Evolutionary conservation across 1,284 basidiomycete species (phyloP).

Genomic region (Boletus smithii): DNA sequence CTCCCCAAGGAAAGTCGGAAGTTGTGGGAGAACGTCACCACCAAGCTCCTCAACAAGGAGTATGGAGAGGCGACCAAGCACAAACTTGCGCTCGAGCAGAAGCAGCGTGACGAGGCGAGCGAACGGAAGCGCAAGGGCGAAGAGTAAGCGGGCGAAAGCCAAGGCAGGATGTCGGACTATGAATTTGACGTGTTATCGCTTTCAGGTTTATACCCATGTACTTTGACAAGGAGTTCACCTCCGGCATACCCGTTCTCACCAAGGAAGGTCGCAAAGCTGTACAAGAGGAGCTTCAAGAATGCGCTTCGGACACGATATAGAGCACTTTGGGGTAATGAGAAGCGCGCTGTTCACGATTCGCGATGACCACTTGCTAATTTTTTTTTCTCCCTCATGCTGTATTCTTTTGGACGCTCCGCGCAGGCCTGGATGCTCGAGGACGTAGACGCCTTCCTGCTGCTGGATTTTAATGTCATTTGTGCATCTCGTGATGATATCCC

Average conservation of each 20-base stretch:
- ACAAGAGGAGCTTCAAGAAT: constrained; percentile 59
- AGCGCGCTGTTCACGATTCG: constrained; percentile 4
- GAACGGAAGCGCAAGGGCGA: constrained; percentile 77
- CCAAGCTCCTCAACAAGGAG: constrained; percentile 76
- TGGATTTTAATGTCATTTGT: constrained; percentile 15
- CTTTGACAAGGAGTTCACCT: constrained; percentile 71
- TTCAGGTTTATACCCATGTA: constrained; percentile 76
- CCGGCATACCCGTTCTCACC: constrained; percentile 76
- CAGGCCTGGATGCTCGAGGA: constrained; percentile 5
- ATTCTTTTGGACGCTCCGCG: constrained; percentile 11
- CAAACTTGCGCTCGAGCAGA: constrained; percentile 88
- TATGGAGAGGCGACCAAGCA: constrained; percentile 85
- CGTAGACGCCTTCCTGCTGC: constrained; percentile 2
- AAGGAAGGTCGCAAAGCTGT: constrained; percentile 65
- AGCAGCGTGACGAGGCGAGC: constrained; percentile 81
- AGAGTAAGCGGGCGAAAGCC: constrained; percentile 53
- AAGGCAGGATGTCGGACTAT: neutral
- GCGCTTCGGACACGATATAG: constrained; percentile 16
- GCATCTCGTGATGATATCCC: constrained; percentile 29
- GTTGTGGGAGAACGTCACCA: constrained; percentile 88
- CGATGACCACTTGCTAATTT: constrained; percentile 5
- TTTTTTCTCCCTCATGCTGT: neutral
- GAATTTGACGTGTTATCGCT: neutral
- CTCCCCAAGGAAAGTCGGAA: constrained; percentile 79
- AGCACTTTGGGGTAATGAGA: neutral